Conservation (phyloP, 345 rosid genomes). For the Eucalyptus caleyi region DNA sequence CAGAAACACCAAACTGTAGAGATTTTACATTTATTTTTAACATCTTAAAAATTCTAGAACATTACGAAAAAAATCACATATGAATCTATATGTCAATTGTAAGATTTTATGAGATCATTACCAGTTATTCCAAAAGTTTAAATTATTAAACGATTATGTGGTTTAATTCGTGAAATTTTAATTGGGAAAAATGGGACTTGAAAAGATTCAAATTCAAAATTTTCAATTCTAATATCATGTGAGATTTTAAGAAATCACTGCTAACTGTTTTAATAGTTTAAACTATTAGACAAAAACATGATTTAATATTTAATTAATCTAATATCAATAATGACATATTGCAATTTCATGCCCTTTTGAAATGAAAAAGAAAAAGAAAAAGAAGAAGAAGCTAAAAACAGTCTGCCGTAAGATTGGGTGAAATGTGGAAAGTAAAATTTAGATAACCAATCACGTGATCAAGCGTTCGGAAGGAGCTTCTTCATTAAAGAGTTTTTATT, state of each 20-base stretch:
- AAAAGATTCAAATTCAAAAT: rapidly evolving
- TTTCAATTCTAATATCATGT: rapidly evolving
- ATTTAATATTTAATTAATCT: too few relatives aligned
- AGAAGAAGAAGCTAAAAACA: not conserved
- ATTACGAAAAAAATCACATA: not conserved
- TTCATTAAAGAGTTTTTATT: not conserved
- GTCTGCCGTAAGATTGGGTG: rapidly evolving
- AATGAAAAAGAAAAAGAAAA: too few relatives aligned
- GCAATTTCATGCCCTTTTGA: not conserved
- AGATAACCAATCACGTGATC: not conserved
- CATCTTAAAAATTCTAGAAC: not conserved
- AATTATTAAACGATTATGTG: rapidly evolving
- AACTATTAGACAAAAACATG: rapidly evolving
- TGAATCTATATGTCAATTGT: too few relatives aligned
- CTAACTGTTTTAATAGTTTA: too few relatives aligned
- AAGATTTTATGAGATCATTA: too few relatives aligned
- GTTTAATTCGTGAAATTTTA: too few relatives aligned
- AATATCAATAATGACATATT: too few relatives aligned
- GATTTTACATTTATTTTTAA: too few relatives aligned
- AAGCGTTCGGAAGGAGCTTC: not conserved
- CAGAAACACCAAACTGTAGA: too few relatives aligned
- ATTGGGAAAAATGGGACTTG: too few relatives aligned
- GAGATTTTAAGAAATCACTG: rapidly evolving
- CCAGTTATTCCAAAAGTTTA: too few relatives aligned
- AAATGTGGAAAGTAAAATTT: not conserved